Conservation (phyloP, 1,284 basidiomycete species). For the Moesziomyces sp. region DNA sequence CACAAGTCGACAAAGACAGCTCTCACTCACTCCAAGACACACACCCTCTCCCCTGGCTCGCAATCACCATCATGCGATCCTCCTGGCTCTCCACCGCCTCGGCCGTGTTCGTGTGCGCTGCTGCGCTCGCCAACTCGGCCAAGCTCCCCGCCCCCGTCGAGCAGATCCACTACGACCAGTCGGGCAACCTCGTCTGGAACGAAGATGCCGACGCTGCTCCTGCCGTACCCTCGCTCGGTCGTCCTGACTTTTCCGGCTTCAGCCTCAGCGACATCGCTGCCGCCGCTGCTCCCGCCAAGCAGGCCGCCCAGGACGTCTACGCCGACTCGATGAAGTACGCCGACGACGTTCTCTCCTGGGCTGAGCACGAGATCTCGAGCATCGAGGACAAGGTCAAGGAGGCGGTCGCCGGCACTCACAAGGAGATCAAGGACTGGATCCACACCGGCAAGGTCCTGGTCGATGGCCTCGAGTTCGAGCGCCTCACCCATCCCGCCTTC, state of each 20-base stretch:
- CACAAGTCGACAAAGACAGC: not conserved
- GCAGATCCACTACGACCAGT: constrained; percentile 54
- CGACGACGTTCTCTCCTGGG: constrained; percentile 55
- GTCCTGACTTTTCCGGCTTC: constrained; percentile 53
- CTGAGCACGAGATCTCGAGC: constrained; percentile 64
- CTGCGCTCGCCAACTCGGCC: constrained; percentile 50
- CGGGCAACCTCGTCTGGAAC: constrained; percentile 57
- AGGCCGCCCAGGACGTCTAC: constrained; percentile 69
- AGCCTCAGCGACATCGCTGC: constrained; percentile 29
- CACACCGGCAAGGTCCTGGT: constrained; percentile 69
- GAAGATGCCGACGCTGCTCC: constrained; percentile 27
- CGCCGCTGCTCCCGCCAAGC: constrained; percentile 66
- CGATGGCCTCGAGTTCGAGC: constrained; percentile 71
- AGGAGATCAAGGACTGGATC: constrained; percentile 47
- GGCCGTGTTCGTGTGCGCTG: constrained; percentile 56
- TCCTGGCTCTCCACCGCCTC: constrained; percentile 59
- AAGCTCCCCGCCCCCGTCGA: constrained; percentile 45
- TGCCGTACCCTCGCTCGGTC: constrained; percentile 35
- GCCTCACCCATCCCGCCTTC: constrained; percentile 79
- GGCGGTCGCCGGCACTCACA: constrained; percentile 31
- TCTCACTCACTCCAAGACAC: not conserved
- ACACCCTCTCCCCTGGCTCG: not conserved
- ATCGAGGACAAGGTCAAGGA: constrained; percentile 48
- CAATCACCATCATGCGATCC: constrained; percentile 49
- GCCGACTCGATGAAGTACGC: constrained; percentile 62